Conservation (phyloP, 2,329 filamentous ascomycete genomes). For the Magnaporthiopsis incrustans region DNA sequence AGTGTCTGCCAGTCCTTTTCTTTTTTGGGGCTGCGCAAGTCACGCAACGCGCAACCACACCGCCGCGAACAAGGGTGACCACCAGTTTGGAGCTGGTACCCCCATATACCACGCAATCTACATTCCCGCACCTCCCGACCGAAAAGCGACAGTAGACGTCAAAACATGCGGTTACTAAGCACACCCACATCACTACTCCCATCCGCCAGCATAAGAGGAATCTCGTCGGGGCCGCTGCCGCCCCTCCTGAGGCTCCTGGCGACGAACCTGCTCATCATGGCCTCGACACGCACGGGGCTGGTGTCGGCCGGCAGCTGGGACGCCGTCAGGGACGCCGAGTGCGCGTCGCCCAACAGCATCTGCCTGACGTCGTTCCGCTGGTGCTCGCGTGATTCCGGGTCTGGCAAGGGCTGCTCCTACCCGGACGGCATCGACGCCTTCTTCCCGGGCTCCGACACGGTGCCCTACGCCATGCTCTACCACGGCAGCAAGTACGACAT, state of each 20-base stretch:
- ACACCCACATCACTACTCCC: too few species aligned
- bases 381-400: neutral
- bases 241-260: neutral
- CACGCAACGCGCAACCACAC: neutral
- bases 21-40: too few species aligned
- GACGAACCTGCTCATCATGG: neutral
- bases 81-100: neutral
- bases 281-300: neutral
- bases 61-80: neutral
- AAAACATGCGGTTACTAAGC: neutral
- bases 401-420: conserved; percentile 2
- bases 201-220: too few species aligned
- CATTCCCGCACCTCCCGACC: neutral
- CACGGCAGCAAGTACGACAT: conserved; percentile 4
- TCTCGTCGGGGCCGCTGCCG: too few species aligned
- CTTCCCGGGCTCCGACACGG: conserved; percentile 2
- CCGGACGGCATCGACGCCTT: conserved; percentile 5
- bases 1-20: neutral
- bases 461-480: conserved; percentile 7
- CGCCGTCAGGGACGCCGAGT: conserved; percentile 6
- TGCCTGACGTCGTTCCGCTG: conserved; percentile 8
- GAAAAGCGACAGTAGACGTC: neutral
- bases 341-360: conserved; percentile 4
- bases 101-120: neutral
- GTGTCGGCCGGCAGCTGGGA: neutral